Base-by-base conservation (phyloP, 306 rosid genomes). In the Lablab purpureus region DNA sequence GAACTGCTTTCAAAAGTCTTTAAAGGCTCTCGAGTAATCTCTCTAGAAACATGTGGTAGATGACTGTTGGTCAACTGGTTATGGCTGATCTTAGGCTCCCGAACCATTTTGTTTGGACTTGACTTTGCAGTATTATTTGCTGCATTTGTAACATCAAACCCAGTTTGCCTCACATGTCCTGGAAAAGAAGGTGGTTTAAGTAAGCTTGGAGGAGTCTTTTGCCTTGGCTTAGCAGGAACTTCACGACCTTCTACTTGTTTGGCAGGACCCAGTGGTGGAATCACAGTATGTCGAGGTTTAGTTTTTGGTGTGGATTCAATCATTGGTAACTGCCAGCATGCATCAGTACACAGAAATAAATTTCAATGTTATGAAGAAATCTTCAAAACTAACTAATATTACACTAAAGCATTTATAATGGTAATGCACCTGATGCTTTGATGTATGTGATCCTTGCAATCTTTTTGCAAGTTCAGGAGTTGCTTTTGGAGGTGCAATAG, bases 391-490 rank as follows among this genome's bases (percentile, higher is more conserved):
- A 59, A 23, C 65, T 50, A 73, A 51, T 46, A 37, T 25, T 60
- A 68, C 32, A 23, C 37, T 27, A 54, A 19, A 60, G 12, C 49
- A 45, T 64, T 78, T 75, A 47, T 68, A 74, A 37, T 3, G 18
- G 63, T 71, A 52, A 70, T 17, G 62, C 83, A 94, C 98, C 97
- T 86, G 97, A 85, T 84, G 87, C 86, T 90, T 92, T 74, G 87
- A 52, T 79, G 89, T 64, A 87, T 76, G 82, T 32, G 85, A 81
- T 50, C 86, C 88, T 52, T 80, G 94, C 23, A 81, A 78, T 37
- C 81, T 84, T 83, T 88, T 92, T 70, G 88, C 80, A 82, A 88
- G 79, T 71, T 92, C 96, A 36, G 75, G 75, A 71, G 69, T 50
- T 55, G 84, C 86, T 86, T 88, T 94, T 67, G 91, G 71, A 74